Conservation (phyloP, 352 stramenopile genomes). For the Phytophthora gonapodyides region DNA sequence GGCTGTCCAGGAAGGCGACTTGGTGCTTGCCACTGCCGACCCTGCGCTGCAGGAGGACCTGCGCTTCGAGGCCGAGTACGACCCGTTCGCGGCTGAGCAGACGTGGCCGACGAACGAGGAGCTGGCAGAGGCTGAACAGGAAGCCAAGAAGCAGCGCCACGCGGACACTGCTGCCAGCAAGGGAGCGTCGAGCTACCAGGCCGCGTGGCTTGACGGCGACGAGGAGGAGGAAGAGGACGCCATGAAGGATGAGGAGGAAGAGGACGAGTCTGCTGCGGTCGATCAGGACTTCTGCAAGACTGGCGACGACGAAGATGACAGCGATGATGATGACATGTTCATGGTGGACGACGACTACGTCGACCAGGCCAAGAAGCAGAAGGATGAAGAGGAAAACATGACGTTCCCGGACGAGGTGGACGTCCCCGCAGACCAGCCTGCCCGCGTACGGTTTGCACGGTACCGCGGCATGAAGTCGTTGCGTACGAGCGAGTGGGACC, state of each 20-base stretch:
- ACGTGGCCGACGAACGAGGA: slow-evolving; percentile 97
- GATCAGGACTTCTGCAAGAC: slow-evolving; percentile 87
- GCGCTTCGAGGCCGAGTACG: slow-evolving; percentile 89
- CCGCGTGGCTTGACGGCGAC: slow-evolving; percentile 91
- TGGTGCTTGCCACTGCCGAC: slow-evolving; percentile 72
- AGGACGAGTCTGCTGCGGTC: slow-evolving; percentile 41
- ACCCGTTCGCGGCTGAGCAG: slow-evolving; percentile 97
- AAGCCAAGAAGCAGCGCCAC: slow-evolving; percentile 68
- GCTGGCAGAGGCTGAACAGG: slow-evolving; percentile 85
- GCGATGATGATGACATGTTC: slow-evolving; percentile 78
- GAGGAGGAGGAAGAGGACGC: slow-evolving; percentile 66
- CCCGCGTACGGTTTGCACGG: slow-evolving; percentile 76
- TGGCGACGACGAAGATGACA: slow-evolving; percentile 62
- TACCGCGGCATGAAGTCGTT: slow-evolving; percentile 98
- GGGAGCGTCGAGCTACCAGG: slow-evolving; percentile 94
- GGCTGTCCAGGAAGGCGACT: slow-evolving; percentile 32
- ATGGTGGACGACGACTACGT: slow-evolving; percentile 75
- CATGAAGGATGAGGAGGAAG: slow-evolving; percentile 70
- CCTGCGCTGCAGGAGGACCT: slow-evolving; percentile 76
- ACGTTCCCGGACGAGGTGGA: slow-evolving; percentile 97
- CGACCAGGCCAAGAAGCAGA: slow-evolving; percentile 79
- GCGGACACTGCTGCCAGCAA: slow-evolving; percentile 41
- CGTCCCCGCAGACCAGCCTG: slow-evolving; percentile 57
- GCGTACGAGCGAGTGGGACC: slow-evolving; percentile 96
- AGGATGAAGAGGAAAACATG: slow-evolving; percentile 92